phyloP scores from a whole-genome alignment of 768 basidiomycete genomes.

The Suillus spraguei region DNA sequence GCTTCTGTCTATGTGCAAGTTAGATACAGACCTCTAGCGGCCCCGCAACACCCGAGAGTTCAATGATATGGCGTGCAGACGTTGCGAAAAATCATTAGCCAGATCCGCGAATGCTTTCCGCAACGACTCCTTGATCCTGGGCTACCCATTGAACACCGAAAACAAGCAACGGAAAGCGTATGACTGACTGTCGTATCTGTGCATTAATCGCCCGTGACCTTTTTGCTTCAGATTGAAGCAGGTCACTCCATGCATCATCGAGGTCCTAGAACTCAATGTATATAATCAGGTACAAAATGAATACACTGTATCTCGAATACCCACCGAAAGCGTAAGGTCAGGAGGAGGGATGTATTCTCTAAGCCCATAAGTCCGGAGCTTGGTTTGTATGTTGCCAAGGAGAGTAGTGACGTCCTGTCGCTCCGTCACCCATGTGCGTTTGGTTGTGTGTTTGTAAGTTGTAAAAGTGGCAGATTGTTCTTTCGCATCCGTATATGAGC shows the following conservation, averaged over 20 bases:
- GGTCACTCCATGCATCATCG: slow-evolving; percentile 72
- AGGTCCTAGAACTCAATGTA: slow-evolving; percentile 51
- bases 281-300: slow-evolving; percentile 15
- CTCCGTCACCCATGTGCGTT: slow-evolving; percentile 88
- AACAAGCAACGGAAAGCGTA: not conserved
- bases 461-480: slow-evolving; percentile 71
- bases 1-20: slow-evolving; percentile 15
- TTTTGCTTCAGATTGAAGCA: slow-evolving; percentile 74
- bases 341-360: slow-evolving; percentile 79
- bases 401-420: slow-evolving; percentile 85
- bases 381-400: slow-evolving; percentile 93
- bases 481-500: slow-evolving; percentile 83
- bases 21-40: slow-evolving; percentile 63
- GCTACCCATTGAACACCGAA: slow-evolving; percentile 1
- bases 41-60: slow-evolving; percentile 75
- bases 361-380: slow-evolving; percentile 88
- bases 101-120: slow-evolving; percentile 77
- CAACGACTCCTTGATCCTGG: slow-evolving; percentile 80
- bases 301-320: slow-evolving; percentile 19
- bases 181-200: slow-evolving; percentile 79
- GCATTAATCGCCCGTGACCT: slow-evolving; percentile 86
- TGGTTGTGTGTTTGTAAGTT: slow-evolving; percentile 82
- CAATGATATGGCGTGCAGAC: slow-evolving; percentile 63
- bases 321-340: slow-evolving; percentile 63
- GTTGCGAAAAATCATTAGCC: slow-evolving; percentile 76